These are phyloP conservation scores for Chytriomyces hyalinus DNA, from an alignment of 192 early-diverging fungal genomes.

Conservation along the genomic window DNA sequence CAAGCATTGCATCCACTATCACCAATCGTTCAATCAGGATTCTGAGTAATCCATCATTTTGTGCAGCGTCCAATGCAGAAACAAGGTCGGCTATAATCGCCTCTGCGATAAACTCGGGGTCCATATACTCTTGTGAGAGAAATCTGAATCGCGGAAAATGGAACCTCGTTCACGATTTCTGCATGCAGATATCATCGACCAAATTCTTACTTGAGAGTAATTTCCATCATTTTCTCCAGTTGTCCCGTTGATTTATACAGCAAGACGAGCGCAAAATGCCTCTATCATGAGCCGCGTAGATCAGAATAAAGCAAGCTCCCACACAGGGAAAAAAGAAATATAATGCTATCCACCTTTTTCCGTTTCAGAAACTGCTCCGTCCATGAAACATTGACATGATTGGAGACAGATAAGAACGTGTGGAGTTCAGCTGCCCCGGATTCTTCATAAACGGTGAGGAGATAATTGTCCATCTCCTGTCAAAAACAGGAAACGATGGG, in stretches of 20 bases:
- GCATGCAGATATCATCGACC: not conserved
- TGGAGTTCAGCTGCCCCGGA: constrained; percentile 29
- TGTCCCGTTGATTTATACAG: constrained; percentile 62
- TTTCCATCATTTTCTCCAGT: constrained; percentile 57
- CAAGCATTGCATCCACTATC: constrained; percentile 34
- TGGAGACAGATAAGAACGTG: constrained; percentile 44
- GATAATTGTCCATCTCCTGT: constrained; percentile 59
- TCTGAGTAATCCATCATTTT: no score
- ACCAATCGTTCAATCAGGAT: constrained; percentile 20
- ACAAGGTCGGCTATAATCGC: constrained; percentile 16
- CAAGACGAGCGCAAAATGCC: constrained; percentile 65
- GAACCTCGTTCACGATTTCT: not conserved
- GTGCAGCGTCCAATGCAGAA: no score
- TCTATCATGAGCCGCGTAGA: constrained; percentile 25
- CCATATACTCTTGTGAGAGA: constrained; percentile 52
- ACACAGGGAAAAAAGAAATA: constrained; percentile 1
- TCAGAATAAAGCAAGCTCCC: not conserved
- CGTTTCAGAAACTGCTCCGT: constrained; percentile 55
- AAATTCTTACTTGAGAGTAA: constrained; percentile 67
- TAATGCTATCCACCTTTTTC: constrained; percentile 43
- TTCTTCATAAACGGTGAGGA: constrained; percentile 56
- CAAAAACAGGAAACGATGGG: no score
- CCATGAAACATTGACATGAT: constrained; percentile 53
- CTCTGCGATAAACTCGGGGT: constrained; percentile 54
- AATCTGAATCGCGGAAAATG: constrained; percentile 45